phyloP scores from a whole-genome alignment of 352 stramenopile genomes.

The Nothophytophthora sp. region DNA sequence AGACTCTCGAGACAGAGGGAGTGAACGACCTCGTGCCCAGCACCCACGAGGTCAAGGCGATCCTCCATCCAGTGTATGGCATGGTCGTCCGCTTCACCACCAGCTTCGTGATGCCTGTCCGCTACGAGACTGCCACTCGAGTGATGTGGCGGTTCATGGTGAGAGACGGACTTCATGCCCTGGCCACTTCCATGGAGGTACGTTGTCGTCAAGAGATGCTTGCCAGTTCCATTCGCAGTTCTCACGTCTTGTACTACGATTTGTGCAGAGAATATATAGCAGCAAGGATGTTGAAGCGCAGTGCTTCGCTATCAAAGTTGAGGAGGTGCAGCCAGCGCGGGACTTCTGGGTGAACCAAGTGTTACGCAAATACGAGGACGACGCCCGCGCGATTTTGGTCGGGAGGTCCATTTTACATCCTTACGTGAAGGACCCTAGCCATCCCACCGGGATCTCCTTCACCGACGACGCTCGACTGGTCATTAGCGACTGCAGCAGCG shows the following conservation, averaged over 20 bases:
- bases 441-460: constrained; percentile 23
- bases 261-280: constrained; percentile 31
- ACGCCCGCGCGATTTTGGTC: constrained; percentile 17
- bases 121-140: constrained; percentile 20
- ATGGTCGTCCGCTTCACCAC: constrained; percentile 26
- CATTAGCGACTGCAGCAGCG: constrained; percentile 17
- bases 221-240: neutral
- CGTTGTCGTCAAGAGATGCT: too few relatives aligned
- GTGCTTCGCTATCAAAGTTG: constrained; percentile 19
- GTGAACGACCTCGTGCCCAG: constrained; percentile 17
- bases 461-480: constrained; percentile 17
- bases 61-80: constrained; percentile 19
- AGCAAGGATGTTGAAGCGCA: constrained; percentile 25
- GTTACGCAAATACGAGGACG: constrained; percentile 18
- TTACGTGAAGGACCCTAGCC: constrained; percentile 25
- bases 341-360: constrained; percentile 28
- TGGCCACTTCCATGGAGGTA: constrained; percentile 28
- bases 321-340: constrained; percentile 10
- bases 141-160: constrained; percentile 26
- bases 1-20: constrained; percentile 14
- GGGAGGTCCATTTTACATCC: constrained; percentile 26
- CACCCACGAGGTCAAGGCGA: constrained; percentile 26
- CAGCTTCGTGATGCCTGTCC: constrained; percentile 19
- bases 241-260: too few relatives aligned
- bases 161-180: constrained; percentile 16